Conservation (phyloP, 768 basidiomycete species). For the Gymnopilus dilepis region DNA sequence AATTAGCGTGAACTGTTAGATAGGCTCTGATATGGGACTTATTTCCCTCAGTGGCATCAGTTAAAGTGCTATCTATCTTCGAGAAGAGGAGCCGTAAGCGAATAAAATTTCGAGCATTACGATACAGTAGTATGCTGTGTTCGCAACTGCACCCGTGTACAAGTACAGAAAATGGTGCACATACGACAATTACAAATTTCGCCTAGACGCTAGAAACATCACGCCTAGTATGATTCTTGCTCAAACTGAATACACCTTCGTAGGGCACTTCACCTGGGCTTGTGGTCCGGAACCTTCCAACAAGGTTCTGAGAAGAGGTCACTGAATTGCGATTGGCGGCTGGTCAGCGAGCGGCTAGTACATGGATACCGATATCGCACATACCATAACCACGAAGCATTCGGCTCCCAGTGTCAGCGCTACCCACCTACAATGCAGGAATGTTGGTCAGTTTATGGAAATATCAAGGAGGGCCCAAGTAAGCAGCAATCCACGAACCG, state of each 20-base stretch:
- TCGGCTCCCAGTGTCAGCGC: background rate
- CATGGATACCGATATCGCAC: slow-evolving; percentile 9
- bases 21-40: background rate
- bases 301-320: slow-evolving; percentile 54
- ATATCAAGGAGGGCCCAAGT: background rate
- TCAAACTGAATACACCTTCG: slow-evolving; percentile 60
- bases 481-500: slow-evolving; percentile 10
- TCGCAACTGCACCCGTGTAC: no score
- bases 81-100: background rate
- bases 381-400: slow-evolving; percentile 57
- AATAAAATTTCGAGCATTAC: background rate
- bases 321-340: slow-evolving; percentile 35
- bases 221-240: slow-evolving; percentile 38
- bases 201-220: background rate
- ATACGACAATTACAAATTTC: background rate
- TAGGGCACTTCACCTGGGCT: slow-evolving; percentile 39
- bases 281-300: slow-evolving; percentile 49
- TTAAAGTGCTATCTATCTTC: background rate
- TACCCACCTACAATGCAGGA: slow-evolving; percentile 3
- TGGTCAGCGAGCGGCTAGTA: slow-evolving; percentile 11
- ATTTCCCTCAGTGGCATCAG: background rate
- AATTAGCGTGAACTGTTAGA: background rate
- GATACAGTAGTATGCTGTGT: background rate
- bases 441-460: background rate
- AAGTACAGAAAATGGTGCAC: no score